Conservation (phyloP, 192 early-diverging fungal genomes). For the Dimargaris verticillata region DNA sequence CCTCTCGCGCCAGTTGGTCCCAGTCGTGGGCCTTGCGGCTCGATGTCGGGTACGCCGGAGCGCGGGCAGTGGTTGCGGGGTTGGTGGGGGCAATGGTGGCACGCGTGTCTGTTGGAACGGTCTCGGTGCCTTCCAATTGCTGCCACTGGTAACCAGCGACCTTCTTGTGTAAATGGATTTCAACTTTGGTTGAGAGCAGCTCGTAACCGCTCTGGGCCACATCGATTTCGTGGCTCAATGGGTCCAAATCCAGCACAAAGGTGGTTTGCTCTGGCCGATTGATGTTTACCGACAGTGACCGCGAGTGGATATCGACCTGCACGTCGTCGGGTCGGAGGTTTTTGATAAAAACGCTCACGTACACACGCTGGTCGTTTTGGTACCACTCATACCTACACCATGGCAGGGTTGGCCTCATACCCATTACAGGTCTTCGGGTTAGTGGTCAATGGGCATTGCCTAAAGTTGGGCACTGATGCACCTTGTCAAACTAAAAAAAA, state of each 20-base stretch:
- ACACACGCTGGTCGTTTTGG: conserved; percentile 83
- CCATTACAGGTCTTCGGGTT: no score
- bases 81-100: conserved; percentile 26
- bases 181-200: conserved; percentile 87
- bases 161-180: conserved; percentile 74
- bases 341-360: conserved; percentile 82
- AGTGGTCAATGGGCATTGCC: no score
- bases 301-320: conserved; percentile 41
- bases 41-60: conserved; percentile 16
- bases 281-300: conserved; percentile 56
- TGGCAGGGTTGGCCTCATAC: background rate
- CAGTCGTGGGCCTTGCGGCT: conserved; percentile 57
- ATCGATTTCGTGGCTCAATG: conserved; percentile 60
- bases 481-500: no score
- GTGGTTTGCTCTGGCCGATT: conserved; percentile 73
- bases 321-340: conserved; percentile 57
- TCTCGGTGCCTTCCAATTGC: conserved; percentile 55
- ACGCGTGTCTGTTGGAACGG: conserved; percentile 21
- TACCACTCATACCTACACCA: conserved; percentile 82
- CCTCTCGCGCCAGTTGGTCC: conserved; percentile 55
- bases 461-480: no score
- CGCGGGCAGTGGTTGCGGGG: conserved; percentile 13
- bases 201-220: conserved; percentile 52
- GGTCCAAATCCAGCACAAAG: conserved; percentile 83
- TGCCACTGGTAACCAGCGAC: conserved; percentile 69